Evolutionary conservation across 75 land plant genomes (phyloP).

Genomic region (Pinus albicaulis): DNA sequence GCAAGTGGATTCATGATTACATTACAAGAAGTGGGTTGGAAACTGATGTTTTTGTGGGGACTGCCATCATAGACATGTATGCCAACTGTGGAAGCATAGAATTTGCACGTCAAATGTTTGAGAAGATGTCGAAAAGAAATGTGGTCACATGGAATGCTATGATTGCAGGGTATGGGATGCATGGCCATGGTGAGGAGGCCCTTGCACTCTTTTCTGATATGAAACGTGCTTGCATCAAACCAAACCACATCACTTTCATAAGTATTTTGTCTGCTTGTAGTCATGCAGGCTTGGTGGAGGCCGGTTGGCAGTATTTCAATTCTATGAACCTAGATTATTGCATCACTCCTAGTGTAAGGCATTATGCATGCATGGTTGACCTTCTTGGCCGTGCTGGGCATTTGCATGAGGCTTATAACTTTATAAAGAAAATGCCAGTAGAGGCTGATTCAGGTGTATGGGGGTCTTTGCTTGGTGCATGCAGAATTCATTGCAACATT

Average conservation of each 20-base stretch:
- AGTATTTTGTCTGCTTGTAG: slow-evolving; percentile 35
- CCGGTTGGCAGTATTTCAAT: slow-evolving; percentile 22
- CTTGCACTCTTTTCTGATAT: slow-evolving; percentile 23
- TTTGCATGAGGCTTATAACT: slow-evolving; percentile 30
- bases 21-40: slow-evolving; percentile 28
- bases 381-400: slow-evolving; percentile 38
- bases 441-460: slow-evolving; percentile 29
- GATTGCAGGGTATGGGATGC: slow-evolving; percentile 32
- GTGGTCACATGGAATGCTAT: slow-evolving; percentile 53
- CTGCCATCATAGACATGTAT: slow-evolving; percentile 54
- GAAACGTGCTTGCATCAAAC: slow-evolving; percentile 10
- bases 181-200: slow-evolving; percentile 29
- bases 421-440: slow-evolving; percentile 42
- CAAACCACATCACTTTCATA: slow-evolving; percentile 30
- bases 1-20: slow-evolving; percentile 29
- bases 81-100: slow-evolving; percentile 59
- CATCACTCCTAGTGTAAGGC: slow-evolving; percentile 28
- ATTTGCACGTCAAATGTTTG: slow-evolving; percentile 35
- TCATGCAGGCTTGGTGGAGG: slow-evolving; percentile 19
- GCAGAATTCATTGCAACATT: slow-evolving; percentile 20
- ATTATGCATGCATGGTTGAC: slow-evolving; percentile 45
- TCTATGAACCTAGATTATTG: slow-evolving; percentile 22
- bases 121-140: slow-evolving; percentile 24
- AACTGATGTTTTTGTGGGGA: slow-evolving; percentile 26
- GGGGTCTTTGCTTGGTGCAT: slow-evolving; percentile 46